These are phyloP conservation scores for Phytophthora citricola DNA, from an alignment of 352 stramenopile species.

Conservation along the genomic window DNA sequence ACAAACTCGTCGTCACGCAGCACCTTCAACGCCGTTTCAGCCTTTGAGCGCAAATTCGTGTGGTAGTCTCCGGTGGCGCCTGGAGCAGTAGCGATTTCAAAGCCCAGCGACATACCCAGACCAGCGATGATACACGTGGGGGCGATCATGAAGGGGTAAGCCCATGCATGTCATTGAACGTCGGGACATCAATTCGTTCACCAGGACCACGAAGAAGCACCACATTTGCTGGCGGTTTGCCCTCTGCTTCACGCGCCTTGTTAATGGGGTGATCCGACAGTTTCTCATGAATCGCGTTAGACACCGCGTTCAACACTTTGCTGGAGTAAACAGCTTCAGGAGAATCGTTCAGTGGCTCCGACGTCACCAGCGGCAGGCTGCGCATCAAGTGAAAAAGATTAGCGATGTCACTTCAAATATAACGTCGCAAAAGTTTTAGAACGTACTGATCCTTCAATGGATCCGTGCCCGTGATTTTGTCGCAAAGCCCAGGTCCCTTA, in stretches of 20 bases:
- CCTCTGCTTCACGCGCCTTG: slow-evolving; percentile 48
- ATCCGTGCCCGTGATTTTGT: slow-evolving; percentile 88
- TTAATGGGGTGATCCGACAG: slow-evolving; percentile 85
- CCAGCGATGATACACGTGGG: slow-evolving; percentile 90
- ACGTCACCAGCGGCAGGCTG: slow-evolving; percentile 72
- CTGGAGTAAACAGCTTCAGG: slow-evolving; percentile 80
- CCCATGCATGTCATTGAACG: slow-evolving; percentile 83
- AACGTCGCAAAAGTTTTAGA: background rate
- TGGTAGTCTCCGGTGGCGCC: slow-evolving; percentile 88
- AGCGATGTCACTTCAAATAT: background rate
- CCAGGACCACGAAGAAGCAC: slow-evolving; percentile 85
- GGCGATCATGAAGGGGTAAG: slow-evolving; percentile 89
- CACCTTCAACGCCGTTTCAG: slow-evolving; percentile 67
- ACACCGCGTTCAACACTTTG: slow-evolving; percentile 82
- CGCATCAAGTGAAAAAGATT: slow-evolving; percentile 16
- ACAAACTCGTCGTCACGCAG: slow-evolving; percentile 55
- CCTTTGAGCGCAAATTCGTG: slow-evolving; percentile 83
- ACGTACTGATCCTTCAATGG: slow-evolving; percentile 89
- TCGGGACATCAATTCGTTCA: slow-evolving; percentile 86
- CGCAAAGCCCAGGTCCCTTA: slow-evolving; percentile 76
- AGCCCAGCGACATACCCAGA: slow-evolving; percentile 85
- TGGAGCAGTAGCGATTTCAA: slow-evolving; percentile 73
- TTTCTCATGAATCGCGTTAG: slow-evolving; percentile 64
- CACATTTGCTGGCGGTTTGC: slow-evolving; percentile 82
- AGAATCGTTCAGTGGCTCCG: slow-evolving; percentile 66